phyloP scores from a whole-genome alignment of 2,329 filamentous ascomycete species.

The Zymoseptoria ardabiliae region DNA sequence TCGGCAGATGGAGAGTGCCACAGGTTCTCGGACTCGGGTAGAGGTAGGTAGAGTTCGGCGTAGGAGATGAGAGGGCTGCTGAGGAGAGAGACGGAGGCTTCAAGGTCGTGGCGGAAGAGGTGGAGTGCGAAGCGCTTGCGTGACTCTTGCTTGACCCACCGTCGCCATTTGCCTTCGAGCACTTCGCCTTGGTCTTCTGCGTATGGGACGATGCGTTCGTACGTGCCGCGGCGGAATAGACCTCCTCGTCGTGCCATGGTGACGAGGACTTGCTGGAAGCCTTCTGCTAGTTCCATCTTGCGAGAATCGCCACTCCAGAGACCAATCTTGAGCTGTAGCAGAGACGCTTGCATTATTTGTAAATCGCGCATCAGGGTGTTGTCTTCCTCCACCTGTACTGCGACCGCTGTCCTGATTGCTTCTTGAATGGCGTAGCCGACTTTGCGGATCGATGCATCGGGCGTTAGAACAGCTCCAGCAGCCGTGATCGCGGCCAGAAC shows the following conservation, averaged over 20 bases:
- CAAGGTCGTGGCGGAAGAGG: conserved; percentile 57
- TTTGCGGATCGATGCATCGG: conserved; percentile 51
- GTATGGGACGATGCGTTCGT: conserved; percentile 41
- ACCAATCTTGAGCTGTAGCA: conserved; percentile 46
- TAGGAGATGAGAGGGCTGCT: conserved; percentile 61
- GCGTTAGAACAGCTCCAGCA: conserved; percentile 53
- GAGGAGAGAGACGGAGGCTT: conserved; percentile 60
- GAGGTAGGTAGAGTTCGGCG: conserved; percentile 57
- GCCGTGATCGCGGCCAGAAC: conserved; percentile 54
- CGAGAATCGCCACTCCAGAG: conserved; percentile 54
- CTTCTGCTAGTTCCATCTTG: conserved; percentile 54
- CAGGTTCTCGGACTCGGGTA: conserved; percentile 55
- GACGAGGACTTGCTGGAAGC: conserved; percentile 47
- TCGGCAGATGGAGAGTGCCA: conserved; percentile 59
- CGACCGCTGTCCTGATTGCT: conserved; percentile 35
- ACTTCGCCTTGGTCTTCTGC: conserved; percentile 49
- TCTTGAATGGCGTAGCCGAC: conserved; percentile 51
- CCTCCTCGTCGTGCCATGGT: conserved; percentile 50
- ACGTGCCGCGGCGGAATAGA: conserved; percentile 47
- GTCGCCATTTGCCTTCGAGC: conserved; percentile 58
- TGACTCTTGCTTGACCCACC: conserved; percentile 58
- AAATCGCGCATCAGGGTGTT: conserved; percentile 47
- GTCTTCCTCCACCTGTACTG: conserved; percentile 41
- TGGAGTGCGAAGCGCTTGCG: conserved; percentile 63
- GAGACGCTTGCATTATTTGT: conserved; percentile 45